Base-by-base conservation (phyloP, 345 rosid genomes). In the Citrus sp. region DNA sequence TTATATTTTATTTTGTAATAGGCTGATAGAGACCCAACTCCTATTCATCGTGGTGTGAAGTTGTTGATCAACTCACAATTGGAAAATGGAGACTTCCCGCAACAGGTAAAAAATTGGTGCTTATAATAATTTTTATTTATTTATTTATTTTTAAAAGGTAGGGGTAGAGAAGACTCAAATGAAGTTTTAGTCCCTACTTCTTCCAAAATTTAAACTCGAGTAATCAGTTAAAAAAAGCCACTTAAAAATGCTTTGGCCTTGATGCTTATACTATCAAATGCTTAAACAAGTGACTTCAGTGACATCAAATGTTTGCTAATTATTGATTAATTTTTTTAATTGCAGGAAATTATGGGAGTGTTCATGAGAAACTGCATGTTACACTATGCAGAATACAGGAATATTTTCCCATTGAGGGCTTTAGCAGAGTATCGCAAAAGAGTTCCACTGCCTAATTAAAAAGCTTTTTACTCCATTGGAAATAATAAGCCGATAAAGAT, bases 21-120 rank as follows among this genome's bases (percentile, higher is more conserved):
- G 90, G 88, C 73, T 12, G 86, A 87, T 77, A 86, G 87, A 71
- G 91, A 92, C 78, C 89, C 91, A 2, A 80, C 78, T 13, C 94
- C 98, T 35, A 84, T 92, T 82, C 92, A 90, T 68, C 85, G 80
- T 3, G 97, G 89, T 22, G 95, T 89, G 22, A 94, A 86, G 76
- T 75, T 92, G 49, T 72, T 94, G 77, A 92, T 94, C 80, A 92
- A 86, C 82, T 91, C 93, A 22, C 97, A 92, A 51, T 28, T 84
- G 46, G 90, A 82, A 51, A 81, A 85, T 65, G 97, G 97, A 4
- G 91, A 87, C 74, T 94, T 89, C 64, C 97, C 98, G 2, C 91
- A 91, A 74, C 90, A 91, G 88, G 93, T 90, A 46, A 46, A 46
- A 46, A 46, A 46, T 46, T 46, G 51, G 51, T 46, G 51, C 51